Conservation (phyloP, 805 yeast species). For the Cyberlindnera euphorbiiphila region DNA sequence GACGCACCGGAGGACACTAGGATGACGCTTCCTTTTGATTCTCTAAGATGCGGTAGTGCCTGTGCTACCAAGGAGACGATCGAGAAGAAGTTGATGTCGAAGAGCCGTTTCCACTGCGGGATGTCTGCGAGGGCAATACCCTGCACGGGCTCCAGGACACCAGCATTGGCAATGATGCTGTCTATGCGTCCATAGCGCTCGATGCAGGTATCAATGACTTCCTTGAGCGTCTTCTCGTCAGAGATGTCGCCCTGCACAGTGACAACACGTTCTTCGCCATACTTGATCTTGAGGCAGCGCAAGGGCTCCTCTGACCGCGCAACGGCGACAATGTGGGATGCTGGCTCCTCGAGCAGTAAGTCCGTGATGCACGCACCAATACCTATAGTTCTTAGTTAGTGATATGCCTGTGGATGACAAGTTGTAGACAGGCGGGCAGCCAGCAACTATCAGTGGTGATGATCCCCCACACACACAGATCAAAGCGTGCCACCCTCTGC, state of each 20-base stretch:
- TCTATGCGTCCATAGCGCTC: slow-evolving; percentile 53
- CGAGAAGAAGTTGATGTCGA: slow-evolving; percentile 76
- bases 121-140: slow-evolving; percentile 50
- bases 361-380: slow-evolving; percentile 78
- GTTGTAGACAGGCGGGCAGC: too few species aligned
- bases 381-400: slow-evolving; percentile 38
- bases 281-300: slow-evolving; percentile 37
- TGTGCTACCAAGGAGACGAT: slow-evolving; percentile 54
- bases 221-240: slow-evolving; percentile 32
- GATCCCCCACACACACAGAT: too few species aligned
- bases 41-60: slow-evolving; percentile 55
- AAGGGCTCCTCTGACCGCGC: slow-evolving; percentile 61
- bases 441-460: too few species aligned
- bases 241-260: slow-evolving; percentile 61
- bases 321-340: slow-evolving; percentile 56
- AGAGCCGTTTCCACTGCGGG: slow-evolving; percentile 56
- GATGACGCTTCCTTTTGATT: slow-evolving; percentile 58
- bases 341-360: slow-evolving; percentile 35
- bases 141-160: slow-evolving; percentile 75
- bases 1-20: slow-evolving; percentile 91
- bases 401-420: background rate
- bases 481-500: too few species aligned
- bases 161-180: slow-evolving; percentile 74
- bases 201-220: slow-evolving; percentile 43
- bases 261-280: slow-evolving; percentile 46